These are phyloP conservation scores for Apiospora koreana DNA, from an alignment of 2,329 filamentous ascomycete genomes.

Conservation along the genomic window DNA sequence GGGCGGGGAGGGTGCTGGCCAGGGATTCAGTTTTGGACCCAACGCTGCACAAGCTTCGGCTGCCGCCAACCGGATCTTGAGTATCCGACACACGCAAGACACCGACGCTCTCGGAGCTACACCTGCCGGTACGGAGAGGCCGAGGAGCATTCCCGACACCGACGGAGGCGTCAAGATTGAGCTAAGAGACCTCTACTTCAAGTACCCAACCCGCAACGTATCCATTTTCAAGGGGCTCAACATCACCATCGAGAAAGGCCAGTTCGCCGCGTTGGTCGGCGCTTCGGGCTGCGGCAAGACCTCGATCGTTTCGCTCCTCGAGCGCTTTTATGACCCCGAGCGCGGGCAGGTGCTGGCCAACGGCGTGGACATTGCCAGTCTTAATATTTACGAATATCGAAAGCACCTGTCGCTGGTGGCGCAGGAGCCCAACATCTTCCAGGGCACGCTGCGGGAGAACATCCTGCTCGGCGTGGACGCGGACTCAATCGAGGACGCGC, in stretches of 20 bases:
- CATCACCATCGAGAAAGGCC: constrained; percentile 65
- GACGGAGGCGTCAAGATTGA: constrained; percentile 58
- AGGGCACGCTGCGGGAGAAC: constrained; percentile 64
- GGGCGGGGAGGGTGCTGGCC: constrained; percentile 66
- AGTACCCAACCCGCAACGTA: constrained; percentile 58
- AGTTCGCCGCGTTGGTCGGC: constrained; percentile 71
- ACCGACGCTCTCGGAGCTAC: constrained; percentile 19
- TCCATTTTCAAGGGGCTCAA: constrained; percentile 62
- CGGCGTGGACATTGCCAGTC: constrained; percentile 55
- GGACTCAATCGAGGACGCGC: constrained; percentile 50
- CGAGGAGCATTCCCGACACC: constrained; percentile 43
- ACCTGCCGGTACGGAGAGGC: constrained; percentile 9
- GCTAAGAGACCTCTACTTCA: constrained; percentile 58
- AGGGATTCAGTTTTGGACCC: constrained; percentile 67
- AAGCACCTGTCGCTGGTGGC: constrained; percentile 68
- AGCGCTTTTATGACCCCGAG: constrained; percentile 70
- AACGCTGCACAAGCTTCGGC: constrained; percentile 62
- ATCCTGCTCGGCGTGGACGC: constrained; percentile 65
- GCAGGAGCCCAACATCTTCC: constrained; percentile 74
- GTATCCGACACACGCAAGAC: constrained; percentile 42
- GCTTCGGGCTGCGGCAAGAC: constrained; percentile 73
- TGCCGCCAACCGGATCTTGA: constrained; percentile 61
- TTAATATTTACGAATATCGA: constrained; percentile 65
- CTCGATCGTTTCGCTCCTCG: constrained; percentile 65
- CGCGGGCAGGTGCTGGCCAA: constrained; percentile 67